These are phyloP conservation scores for Gypsophila paniculata DNA, from an alignment of 179 eudicot genomes.

Conservation along the genomic window DNA sequence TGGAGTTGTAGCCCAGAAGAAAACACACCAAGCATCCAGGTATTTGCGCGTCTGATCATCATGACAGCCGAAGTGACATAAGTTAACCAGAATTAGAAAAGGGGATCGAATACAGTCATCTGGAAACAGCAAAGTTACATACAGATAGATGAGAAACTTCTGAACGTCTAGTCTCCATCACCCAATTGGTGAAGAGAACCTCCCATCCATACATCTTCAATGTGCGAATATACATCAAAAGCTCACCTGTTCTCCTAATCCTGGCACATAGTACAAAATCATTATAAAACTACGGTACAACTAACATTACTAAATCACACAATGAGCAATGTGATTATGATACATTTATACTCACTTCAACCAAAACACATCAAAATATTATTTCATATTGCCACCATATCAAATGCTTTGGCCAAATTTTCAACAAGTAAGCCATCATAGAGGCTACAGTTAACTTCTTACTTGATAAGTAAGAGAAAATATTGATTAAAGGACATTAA, in stretches of 20 bases:
- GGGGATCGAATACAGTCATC: background rate
- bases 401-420: no score
- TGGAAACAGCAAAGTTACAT: slow-evolving; percentile 24
- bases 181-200: slow-evolving; percentile 67
- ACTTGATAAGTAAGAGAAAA: no score
- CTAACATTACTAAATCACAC: no score
- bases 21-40: slow-evolving; percentile 98
- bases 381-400: no score
- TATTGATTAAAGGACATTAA: no score
- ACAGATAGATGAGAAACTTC: slow-evolving; percentile 84
- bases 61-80: slow-evolving; percentile 17
- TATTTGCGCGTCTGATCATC: slow-evolving; percentile 73
- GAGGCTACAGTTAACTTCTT: no score
- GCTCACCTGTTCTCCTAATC: slow-evolving; percentile 85
- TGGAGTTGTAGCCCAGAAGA: slow-evolving; percentile 98
- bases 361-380: no score
- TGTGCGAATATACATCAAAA: slow-evolving; percentile 74
- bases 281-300: background rate
- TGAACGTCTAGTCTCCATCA: slow-evolving; percentile 73
- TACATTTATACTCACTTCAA: no score
- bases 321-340: no score
- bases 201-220: slow-evolving; percentile 98
- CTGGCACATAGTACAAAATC: slow-evolving; percentile 28
- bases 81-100: slow-evolving; percentile 8
- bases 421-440: no score